These are phyloP conservation scores for Paramecium pentaurelia DNA, from an alignment of 73 alveolate species.

Conservation along the genomic window DNA sequence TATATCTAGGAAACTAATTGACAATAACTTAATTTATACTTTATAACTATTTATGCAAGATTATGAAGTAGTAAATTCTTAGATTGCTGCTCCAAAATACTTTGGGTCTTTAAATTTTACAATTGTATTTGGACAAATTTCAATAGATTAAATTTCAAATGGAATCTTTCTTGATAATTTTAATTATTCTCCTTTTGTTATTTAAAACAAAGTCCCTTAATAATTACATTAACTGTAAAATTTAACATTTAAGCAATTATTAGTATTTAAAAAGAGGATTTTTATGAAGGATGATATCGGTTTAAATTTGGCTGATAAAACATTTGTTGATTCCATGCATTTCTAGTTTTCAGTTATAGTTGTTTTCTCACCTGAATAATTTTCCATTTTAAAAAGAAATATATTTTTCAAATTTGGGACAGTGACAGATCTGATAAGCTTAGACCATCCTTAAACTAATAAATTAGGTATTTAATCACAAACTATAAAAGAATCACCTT, in stretches of 20 bases:
- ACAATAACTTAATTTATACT: neutral
- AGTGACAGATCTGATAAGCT: slow-evolving; percentile 11
- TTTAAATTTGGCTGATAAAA: neutral
- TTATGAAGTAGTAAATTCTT: neutral
- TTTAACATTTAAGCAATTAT: neutral
- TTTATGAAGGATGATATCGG: neutral
- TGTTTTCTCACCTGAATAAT: no score
- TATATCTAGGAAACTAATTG: neutral
- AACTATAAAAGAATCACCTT: slow-evolving; percentile 14
- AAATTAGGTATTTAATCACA: slow-evolving; percentile 38
- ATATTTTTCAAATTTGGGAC: neutral
- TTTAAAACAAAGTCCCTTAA: neutral
- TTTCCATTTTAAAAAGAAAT: neutral
- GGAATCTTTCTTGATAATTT: neutral
- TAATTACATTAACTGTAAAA: neutral
- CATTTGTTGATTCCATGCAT: neutral
- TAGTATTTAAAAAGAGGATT: neutral
- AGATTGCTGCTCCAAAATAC: neutral
- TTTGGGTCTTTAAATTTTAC: neutral
- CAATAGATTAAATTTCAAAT: neutral
- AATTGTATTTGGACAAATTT: neutral
- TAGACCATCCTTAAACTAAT: slow-evolving; percentile 21
- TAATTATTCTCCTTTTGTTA: neutral
- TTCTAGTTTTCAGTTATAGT: no score
- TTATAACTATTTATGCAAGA: neutral